Base-by-base conservation (phyloP, 495 filamentous ascomycete genomes). In the Aspergillus bertholletiae region DNA sequence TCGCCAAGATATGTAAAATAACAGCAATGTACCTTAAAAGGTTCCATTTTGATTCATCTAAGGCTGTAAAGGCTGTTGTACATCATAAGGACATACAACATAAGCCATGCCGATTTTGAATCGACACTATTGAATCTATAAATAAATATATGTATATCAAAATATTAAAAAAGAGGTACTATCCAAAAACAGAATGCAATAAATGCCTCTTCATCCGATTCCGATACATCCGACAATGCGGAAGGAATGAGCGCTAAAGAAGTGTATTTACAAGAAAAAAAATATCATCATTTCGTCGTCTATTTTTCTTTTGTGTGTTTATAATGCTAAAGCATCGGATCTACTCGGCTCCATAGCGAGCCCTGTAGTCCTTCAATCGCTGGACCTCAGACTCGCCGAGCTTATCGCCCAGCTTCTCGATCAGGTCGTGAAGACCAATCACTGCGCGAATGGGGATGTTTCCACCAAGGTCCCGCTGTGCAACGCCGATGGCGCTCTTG, bases 401-500 rank as follows among this genome's bases (percentile, higher is more conserved):
- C 51, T 71, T 66, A 22, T 68, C 78, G 15, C 76, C 75, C 58
- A 83, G 45, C 58, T 74, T 72, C 54, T 81, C 84, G 65, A 97
- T 87, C 63, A 97, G 77, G 67, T 97, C 91, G 58, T 89, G 80
- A 55, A 97, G 74, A 11, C 72, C 70, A 45, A 80, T 65, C 34
- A 83, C 77, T n/a, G 75, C 69, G 21, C 70, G 65, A 34, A 76
- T 73, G 43, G 74, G 76, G 30, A 82, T 71, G 53, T 71, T 67
- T 32, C 58, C 74, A 7, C 73, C 74, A 32, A 76, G 72, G 28
- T 93, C 85, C 65, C 83, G 85, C 68, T 84, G 80, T 11, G 95
- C 83, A 77, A 89, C 84, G 22, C 88, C 89, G 60, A 96, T 88
- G 21, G 90, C 88, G 67, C 86, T 89, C 60, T 78, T 78, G 27